Conservation (phyloP, 495 filamentous ascomycete species). For the Paragyromitra xinjiangensis region DNA sequence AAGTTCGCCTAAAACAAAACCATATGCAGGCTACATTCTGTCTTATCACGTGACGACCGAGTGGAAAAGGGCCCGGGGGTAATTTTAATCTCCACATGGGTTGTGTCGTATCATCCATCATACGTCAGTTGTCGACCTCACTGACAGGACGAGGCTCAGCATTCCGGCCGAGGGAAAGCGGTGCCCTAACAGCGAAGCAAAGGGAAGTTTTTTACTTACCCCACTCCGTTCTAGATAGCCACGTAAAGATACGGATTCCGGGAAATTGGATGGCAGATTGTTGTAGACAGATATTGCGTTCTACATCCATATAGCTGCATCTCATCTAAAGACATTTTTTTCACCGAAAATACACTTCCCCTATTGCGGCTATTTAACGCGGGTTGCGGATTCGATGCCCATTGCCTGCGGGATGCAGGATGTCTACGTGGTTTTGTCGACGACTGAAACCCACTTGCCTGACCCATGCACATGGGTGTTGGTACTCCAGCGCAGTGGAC, state of each 20-base stretch:
- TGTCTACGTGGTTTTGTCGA: constrained; percentile 24
- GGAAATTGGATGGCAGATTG: background rate
- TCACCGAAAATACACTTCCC: background rate
- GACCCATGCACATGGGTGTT: constrained; percentile 22
- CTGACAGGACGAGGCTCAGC: background rate
- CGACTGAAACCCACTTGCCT: constrained; percentile 15
- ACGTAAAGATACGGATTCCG: background rate
- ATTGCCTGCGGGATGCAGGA: constrained; percentile 15
- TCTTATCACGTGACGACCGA: background rate
- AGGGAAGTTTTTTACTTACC: background rate
- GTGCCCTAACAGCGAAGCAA: background rate
- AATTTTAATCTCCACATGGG: constrained; percentile 31
- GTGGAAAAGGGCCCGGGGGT: background rate
- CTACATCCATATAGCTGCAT: background rate
- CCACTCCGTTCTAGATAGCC: background rate
- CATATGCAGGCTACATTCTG: too few relatives aligned
- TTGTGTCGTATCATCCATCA: constrained; percentile 7
- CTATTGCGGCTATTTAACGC: constrained; percentile 9
- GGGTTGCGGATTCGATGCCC: constrained; percentile 31
- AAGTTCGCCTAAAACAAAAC: background rate
- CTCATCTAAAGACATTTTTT: background rate
- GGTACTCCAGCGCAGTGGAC: background rate
- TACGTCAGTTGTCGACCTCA: constrained; percentile 19
- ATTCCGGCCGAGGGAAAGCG: background rate
- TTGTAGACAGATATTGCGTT: background rate